A percentile compares a stretch with the other conserved stretches of the same genome.
phyloP scores from a whole-genome alignment of 2,329 filamentous ascomycete species.

The Scopulariopsis brevicaulis region DNA sequence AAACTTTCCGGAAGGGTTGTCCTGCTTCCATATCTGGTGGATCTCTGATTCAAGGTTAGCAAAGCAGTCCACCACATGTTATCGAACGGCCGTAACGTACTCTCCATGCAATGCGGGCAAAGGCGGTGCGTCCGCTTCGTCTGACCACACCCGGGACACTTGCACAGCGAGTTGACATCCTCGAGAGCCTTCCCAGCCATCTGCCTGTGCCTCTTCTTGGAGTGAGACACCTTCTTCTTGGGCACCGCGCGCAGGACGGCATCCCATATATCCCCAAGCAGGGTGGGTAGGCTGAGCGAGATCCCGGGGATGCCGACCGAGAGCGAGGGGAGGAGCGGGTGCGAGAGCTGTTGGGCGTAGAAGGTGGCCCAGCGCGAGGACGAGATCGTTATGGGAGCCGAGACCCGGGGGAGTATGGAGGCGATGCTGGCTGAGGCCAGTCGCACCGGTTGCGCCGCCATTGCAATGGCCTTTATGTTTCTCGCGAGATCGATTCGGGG shows the following conservation, averaged over 20 bases:
- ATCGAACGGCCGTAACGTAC: slow-evolving; percentile 36
- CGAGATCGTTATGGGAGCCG: slow-evolving; percentile 25
- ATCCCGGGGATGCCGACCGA: slow-evolving; percentile 50
- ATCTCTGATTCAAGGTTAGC: slow-evolving; percentile 5
- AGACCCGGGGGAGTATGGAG: slow-evolving; percentile 39
- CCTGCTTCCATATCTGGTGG: slow-evolving; percentile 10
- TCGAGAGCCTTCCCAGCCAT: slow-evolving; percentile 93
- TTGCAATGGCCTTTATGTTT: neutral
- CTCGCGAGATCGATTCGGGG: neutral
- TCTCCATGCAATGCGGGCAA: slow-evolving; percentile 76
- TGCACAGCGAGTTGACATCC: slow-evolving; percentile 78
- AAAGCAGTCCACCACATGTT: neutral
- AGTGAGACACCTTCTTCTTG: slow-evolving; percentile 97
- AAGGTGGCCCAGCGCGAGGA: slow-evolving; percentile 30
- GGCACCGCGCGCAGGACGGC: slow-evolving; percentile 84
- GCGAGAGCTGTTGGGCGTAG: slow-evolving; percentile 30
- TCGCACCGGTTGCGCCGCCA: slow-evolving; percentile 10
- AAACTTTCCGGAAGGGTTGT: slow-evolving; percentile 9
- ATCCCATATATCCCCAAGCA: slow-evolving; percentile 85
- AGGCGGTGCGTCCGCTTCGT: slow-evolving; percentile 80
- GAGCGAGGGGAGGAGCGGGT: slow-evolving; percentile 37
- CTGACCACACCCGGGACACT: slow-evolving; percentile 80
- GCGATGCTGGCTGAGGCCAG: slow-evolving; percentile 32
- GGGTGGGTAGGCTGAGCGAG: slow-evolving; percentile 38
- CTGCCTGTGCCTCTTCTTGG: slow-evolving; percentile 85